Evolutionary conservation across 352 stramenopile genomes (phyloP).

Genomic region (Phytophthora chlamydospora): DNA sequence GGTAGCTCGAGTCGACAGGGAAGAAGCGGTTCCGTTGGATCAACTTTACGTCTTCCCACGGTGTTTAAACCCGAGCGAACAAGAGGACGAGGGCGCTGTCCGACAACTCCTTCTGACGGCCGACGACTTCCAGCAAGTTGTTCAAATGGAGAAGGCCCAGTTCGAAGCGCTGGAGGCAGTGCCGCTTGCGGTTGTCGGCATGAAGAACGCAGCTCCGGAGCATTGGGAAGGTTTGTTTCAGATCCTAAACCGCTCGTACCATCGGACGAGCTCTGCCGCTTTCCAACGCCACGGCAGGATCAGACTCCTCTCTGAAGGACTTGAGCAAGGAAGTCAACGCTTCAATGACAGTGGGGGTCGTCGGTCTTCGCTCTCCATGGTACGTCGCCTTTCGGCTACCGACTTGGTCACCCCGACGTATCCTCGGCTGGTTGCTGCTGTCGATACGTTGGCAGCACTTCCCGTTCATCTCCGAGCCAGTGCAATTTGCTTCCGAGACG

Average conservation of each 20-base stretch:
- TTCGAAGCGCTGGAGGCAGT: conserved; percentile 45
- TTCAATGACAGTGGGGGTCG: background rate
- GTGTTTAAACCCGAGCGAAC: conserved; percentile 6
- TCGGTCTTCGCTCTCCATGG: conserved; percentile 31
- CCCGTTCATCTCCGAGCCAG: conserved; percentile 37
- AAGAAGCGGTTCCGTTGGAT: conserved; percentile 2
- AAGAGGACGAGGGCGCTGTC: conserved; percentile 7
- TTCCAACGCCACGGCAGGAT: conserved; percentile 22
- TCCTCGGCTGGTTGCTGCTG: conserved; percentile 36
- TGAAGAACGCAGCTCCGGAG: conserved; percentile 22
- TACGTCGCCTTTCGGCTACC: conserved; percentile 28
- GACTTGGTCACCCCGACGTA: conserved; percentile 37
- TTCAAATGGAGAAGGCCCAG: conserved; percentile 40
- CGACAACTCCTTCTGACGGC: conserved; percentile 39
- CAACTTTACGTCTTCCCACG: conserved; percentile 27
- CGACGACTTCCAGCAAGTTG: conserved; percentile 31
- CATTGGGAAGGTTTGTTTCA: conserved; percentile 62
- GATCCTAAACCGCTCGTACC: conserved; percentile 39
- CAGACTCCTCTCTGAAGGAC: background rate
- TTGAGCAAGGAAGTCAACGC: background rate
- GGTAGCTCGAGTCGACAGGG: background rate
- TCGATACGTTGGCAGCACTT: conserved; percentile 23
- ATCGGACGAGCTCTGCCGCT: conserved; percentile 31
- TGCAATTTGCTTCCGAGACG: conserved; percentile 38
- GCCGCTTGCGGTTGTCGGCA: conserved; percentile 50